Conservation (phyloP, 2,329 filamentous ascomycete genomes). For the Graphilbum fragrans region DNA sequence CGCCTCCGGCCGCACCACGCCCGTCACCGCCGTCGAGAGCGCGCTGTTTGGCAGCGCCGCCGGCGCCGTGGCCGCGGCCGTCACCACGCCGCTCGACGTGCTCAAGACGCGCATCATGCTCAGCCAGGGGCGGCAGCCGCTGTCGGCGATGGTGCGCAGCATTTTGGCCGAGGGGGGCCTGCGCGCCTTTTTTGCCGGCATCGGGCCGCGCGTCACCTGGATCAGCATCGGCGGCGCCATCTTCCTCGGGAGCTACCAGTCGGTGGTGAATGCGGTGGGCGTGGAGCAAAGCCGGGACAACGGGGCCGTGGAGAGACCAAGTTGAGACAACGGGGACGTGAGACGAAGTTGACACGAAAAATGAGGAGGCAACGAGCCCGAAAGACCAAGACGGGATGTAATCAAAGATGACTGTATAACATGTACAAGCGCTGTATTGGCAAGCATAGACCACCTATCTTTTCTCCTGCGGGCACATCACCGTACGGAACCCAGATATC, state of each 20-base stretch:
- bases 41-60: constrained; percentile 74
- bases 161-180: constrained; percentile 55
- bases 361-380: too few relatives aligned
- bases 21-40: constrained; percentile 56
- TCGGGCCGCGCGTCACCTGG: constrained; percentile 80
- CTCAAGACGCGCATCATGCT: constrained; percentile 97
- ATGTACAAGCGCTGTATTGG: too few relatives aligned
- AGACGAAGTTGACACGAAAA: too few relatives aligned
- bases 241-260: constrained; percentile 89
- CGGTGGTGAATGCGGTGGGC: constrained; percentile 60
- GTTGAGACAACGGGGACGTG: neutral
- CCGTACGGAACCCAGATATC: too few relatives aligned
- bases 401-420: neutral
- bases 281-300: neutral
- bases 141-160: constrained; percentile 44
- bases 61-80: constrained; percentile 72
- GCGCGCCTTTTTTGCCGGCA: constrained; percentile 60
- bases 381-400: neutral
- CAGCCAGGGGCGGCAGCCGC: constrained; percentile 52
- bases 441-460: too few relatives aligned
- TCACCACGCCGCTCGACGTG: constrained; percentile 91
- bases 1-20: constrained; percentile 7
- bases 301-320: neutral
- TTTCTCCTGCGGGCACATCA: too few relatives aligned
- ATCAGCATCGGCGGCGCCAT: constrained; percentile 91